phyloP scores from a whole-genome alignment of 176 grass and related monocot genomes.

The Ananas comosus region DNA sequence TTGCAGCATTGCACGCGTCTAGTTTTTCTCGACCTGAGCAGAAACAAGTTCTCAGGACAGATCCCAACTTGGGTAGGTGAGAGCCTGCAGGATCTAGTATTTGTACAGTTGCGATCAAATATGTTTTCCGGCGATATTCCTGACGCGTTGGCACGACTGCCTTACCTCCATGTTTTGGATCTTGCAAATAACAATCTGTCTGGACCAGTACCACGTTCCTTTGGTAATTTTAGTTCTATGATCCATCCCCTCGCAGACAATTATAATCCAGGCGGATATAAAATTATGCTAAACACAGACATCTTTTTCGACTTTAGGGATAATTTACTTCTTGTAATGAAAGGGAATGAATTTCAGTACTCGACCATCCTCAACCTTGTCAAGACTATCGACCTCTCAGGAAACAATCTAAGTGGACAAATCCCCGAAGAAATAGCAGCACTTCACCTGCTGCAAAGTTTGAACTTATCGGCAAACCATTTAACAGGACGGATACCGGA shows the following conservation, averaged over 20 bases:
- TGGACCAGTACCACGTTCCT: background rate
- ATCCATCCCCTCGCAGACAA: no score
- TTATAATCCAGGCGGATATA: no score
- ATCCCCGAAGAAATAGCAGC: constrained; percentile 11
- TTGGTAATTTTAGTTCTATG: background rate
- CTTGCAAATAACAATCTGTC: constrained; percentile 3
- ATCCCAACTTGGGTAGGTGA: constrained; percentile 25
- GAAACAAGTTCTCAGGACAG: constrained; percentile 18
- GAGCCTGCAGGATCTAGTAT: constrained; percentile 4
- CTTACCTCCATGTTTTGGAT: constrained; percentile 18
- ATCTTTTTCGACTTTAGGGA: background rate
- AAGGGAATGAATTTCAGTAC: constrained; percentile 1
- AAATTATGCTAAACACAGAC: background rate
- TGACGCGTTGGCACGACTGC: constrained; percentile 1
- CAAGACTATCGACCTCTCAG: background rate
- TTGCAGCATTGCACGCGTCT: constrained; percentile 11
- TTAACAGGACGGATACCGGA: constrained; percentile 19
- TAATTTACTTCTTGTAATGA: background rate
- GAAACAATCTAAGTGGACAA: constrained; percentile 7
- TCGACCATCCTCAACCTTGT: background rate
- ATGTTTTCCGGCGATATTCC: constrained; percentile 15
- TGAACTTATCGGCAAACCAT: constrained; percentile 30
- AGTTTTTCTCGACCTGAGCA: background rate
- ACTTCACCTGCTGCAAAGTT: constrained; percentile 2
- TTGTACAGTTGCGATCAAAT: constrained; percentile 16